Evolutionary conservation across 225 moss, liverwort and hornwort genomes (phyloP).

Genomic region (Antitrichia curtipendula): DNA sequence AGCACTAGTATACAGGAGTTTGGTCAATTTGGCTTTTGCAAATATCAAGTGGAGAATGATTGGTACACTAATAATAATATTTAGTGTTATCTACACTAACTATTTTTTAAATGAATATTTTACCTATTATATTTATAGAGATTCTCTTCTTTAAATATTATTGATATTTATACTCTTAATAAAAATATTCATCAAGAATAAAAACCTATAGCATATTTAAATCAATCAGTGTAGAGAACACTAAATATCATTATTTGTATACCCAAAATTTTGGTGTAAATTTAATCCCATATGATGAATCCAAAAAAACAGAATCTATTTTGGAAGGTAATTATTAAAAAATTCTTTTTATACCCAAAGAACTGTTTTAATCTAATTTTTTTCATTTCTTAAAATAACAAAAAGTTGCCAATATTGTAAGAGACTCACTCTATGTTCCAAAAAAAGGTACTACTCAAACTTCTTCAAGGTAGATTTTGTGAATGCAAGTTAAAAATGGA

Average conservation of each 20-base stretch:
- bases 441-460: neutral
- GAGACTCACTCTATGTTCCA: fast-evolving
- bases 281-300: neutral
- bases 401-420: fast-evolving
- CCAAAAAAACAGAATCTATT: no score
- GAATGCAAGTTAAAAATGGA: neutral
- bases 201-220: neutral
- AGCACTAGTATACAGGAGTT: fast-evolving
- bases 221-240: neutral
- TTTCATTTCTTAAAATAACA: neutral
- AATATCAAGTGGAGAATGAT: neutral
- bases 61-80: fast-evolving
- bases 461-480: neutral
- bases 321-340: fast-evolving
- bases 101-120: neutral
- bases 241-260: neutral
- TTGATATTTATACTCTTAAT: neutral
- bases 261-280: no score
- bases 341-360: neutral
- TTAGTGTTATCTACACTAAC: neutral
- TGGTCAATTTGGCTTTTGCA: fast-evolving
- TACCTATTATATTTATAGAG: fast-evolving
- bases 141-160: fast-evolving
- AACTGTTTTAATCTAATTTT: neutral
- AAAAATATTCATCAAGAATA: neutral